Percentiles rank a stretch among this genome's conserved stretches.
These are phyloP conservation scores for Skeletonema grethae DNA, from an alignment of 108 stramenopile species.

Conservation along the genomic window DNA sequence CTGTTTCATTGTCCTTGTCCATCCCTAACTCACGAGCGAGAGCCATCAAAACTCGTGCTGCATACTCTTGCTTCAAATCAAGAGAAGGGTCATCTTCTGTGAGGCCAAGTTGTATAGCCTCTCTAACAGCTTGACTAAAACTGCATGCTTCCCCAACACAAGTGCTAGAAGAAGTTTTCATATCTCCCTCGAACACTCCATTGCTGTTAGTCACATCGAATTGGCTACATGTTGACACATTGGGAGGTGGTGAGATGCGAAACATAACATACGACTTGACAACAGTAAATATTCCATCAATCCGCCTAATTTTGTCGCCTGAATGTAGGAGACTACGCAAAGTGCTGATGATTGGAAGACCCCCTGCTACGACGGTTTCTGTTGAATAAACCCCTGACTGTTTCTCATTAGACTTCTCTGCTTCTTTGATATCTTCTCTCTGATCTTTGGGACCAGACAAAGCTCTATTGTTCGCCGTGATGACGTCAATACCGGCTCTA, in stretches of 20 bases:
- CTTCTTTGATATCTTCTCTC: constrained; percentile 63
- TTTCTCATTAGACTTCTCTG: constrained; percentile 50
- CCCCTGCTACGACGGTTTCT: constrained; percentile 86
- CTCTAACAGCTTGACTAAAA: constrained; percentile 74
- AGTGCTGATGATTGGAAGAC: constrained; percentile 76
- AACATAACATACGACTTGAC: constrained; percentile 82
- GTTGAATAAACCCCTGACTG: constrained; percentile 67
- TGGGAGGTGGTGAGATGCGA: constrained; percentile 77
- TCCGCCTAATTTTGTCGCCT: constrained; percentile 72
- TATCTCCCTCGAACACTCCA: constrained; percentile 50
- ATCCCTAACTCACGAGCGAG: constrained; percentile 67
- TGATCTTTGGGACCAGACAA: constrained; percentile 64
- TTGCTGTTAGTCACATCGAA: constrained; percentile 58
- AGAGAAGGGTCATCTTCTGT: constrained; percentile 63
- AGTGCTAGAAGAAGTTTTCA: constrained; percentile 23
- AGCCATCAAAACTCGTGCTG: constrained; percentile 61
- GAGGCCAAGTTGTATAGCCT: constrained; percentile 62
- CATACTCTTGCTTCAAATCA: constrained; percentile 75
- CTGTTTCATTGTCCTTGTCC: constrained; percentile 37
- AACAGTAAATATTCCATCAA: constrained; percentile 79
- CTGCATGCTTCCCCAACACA: constrained; percentile 32
- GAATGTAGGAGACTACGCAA: constrained; percentile 62
- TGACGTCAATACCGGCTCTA: constrained; percentile 60
- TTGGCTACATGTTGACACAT: constrained; percentile 25
- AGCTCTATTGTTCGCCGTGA: constrained; percentile 82